Evolutionary conservation across 495 filamentous ascomycete species (phyloP).

Genomic region (Immersiella caudata): DNA sequence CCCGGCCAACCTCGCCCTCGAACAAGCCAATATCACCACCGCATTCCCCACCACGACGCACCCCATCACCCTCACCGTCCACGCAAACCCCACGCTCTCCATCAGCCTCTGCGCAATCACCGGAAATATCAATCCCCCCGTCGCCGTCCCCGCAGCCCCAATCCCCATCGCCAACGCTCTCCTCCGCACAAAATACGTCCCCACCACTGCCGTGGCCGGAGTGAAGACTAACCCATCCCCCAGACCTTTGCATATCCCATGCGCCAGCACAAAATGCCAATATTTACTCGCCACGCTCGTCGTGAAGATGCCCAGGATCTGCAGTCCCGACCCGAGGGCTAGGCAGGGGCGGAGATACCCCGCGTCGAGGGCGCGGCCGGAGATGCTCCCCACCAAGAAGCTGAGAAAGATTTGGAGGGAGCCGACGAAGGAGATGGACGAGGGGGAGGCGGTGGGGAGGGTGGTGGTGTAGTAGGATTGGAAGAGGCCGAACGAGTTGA

Average conservation of each 20-base stretch:
- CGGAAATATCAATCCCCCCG: slow-evolving; percentile 80
- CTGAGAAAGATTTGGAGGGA: slow-evolving; percentile 72
- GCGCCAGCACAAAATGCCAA: slow-evolving; percentile 75
- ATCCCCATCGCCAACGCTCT: slow-evolving; percentile 70
- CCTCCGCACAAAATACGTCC: slow-evolving; percentile 75
- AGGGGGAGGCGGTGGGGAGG: slow-evolving; percentile 50
- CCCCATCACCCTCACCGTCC: slow-evolving; percentile 75
- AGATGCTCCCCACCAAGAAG: slow-evolving; percentile 70
- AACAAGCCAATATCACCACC: slow-evolving; percentile 55
- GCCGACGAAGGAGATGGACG: slow-evolving; percentile 75
- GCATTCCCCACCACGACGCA: slow-evolving; percentile 61
- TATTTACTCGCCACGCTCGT: slow-evolving; percentile 48
- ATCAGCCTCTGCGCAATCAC: slow-evolving; percentile 70
- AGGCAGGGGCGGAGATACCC: slow-evolving; percentile 56
- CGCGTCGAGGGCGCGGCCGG: slow-evolving; percentile 68
- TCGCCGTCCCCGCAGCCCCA: slow-evolving; percentile 67
- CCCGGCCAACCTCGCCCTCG: slow-evolving; percentile 57
- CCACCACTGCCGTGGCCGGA: slow-evolving; percentile 65
- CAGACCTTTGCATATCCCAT: slow-evolving; percentile 75
- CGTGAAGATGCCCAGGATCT: slow-evolving; percentile 70
- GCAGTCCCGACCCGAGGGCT: slow-evolving; percentile 47
- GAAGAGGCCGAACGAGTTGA: slow-evolving; percentile 78
- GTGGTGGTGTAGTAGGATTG: slow-evolving; percentile 72
- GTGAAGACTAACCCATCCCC: slow-evolving; percentile 75
- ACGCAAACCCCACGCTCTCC: slow-evolving; percentile 70